Evolutionary conservation across 805 yeast species (phyloP), one percentile per base, ranked within the genome.

Genomic region (Saccharomycopsis olivae): DNA sequence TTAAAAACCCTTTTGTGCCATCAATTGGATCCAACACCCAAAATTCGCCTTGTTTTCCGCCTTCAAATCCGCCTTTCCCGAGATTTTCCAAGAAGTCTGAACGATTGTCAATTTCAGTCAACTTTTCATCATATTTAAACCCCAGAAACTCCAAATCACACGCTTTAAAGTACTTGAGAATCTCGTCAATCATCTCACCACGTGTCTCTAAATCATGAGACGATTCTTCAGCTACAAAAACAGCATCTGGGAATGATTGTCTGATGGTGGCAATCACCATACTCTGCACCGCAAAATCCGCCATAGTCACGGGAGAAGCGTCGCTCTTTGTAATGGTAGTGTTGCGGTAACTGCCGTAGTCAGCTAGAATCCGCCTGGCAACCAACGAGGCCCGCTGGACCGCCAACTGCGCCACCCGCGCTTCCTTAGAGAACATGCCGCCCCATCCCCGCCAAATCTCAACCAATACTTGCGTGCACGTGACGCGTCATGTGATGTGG

Each of bases 1-100:
- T 70, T 40, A 92, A 64, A 56, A 92, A 92, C 0, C 99, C 99
- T 57, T 79, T 92, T 16, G 99, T 92, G 5, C 99, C 99, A 55
- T 92, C 99, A 47, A 92, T 88, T 29, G 99, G 99, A 55, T 92
- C 99, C 53, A 92, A 64, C 1, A 96, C 95, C 99, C 99, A 92
- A 56, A 85, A 76, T 46, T 98, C 68, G 18, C 95, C 94, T 28
- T 59, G 64, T 24, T 61, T 50, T 3, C 96, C 95, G 40, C 96
- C 97, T 55, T 87, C 33, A 21, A 23, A 24, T 16, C 42, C 36
- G 4, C 35, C 37, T 24, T 27, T 36, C 9, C 20, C 21, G n/a
- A 39, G 28, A 21, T 19, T 28, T 11, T 23, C 23, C 11, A 39
- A 16, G 13, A 39, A 16, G 11, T 27, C 17, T 19, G 16, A 47